Evolutionary conservation across 2,329 filamentous ascomycete species (phyloP).

Genomic region (Iodosphaeria phyllophila): DNA sequence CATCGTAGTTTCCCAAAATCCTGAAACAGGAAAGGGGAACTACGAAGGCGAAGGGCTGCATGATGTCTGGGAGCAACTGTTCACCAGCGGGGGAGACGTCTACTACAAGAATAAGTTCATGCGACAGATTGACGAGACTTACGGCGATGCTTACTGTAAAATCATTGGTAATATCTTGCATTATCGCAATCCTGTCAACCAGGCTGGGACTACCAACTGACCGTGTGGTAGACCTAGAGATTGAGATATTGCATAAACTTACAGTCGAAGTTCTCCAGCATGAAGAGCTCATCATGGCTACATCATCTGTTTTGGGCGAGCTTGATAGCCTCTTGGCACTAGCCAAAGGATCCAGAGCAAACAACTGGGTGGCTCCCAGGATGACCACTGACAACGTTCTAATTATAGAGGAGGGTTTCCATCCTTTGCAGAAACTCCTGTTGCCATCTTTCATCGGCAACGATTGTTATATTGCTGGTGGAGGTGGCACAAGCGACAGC

Average conservation of each 20-base stretch:
- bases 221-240: slow-evolving; percentile 55
- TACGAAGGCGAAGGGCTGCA: slow-evolving; percentile 41
- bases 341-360: slow-evolving; percentile 55
- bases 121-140: slow-evolving; percentile 59
- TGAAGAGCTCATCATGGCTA: slow-evolving; percentile 42
- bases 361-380: slow-evolving; percentile 49
- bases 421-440: slow-evolving; percentile 71
- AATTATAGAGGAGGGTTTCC: slow-evolving; percentile 59
- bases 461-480: slow-evolving; percentile 50
- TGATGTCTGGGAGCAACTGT: slow-evolving; percentile 60
- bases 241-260: slow-evolving; percentile 69
- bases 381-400: slow-evolving; percentile 56
- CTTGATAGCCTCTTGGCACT: slow-evolving; percentile 74
- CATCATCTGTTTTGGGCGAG: slow-evolving; percentile 72
- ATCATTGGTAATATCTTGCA: slow-evolving; percentile 47
- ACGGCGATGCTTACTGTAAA: slow-evolving; percentile 69
- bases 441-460: slow-evolving; percentile 73
- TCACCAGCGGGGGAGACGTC: slow-evolving; percentile 47
- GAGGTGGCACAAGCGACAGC: slow-evolving; percentile 17
- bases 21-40: slow-evolving; percentile 33
- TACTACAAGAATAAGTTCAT: slow-evolving; percentile 83
- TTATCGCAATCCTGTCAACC: not conserved
- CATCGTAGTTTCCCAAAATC: slow-evolving; percentile 49
- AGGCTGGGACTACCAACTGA: slow-evolving; percentile 4
- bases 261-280: slow-evolving; percentile 51